Percentiles rank a stretch among this genome's conserved stretches.
These are phyloP conservation scores for Epithele typhae DNA, from an alignment of 768 basidiomycete species.

Conservation along the genomic window DNA sequence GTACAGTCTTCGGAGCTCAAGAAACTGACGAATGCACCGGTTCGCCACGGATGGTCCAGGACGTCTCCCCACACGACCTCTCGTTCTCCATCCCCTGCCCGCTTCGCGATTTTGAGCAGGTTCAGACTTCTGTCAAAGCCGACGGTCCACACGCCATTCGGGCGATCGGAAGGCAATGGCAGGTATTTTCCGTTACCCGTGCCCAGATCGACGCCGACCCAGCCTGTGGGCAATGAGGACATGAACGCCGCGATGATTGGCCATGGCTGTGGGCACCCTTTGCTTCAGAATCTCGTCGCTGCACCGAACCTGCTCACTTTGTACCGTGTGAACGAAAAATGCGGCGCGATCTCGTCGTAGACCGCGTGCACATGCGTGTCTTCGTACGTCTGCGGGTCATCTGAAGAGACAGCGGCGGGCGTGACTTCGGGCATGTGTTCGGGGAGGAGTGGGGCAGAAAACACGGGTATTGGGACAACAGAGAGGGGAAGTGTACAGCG, in stretches of 20 bases:
- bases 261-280: slow-evolving; percentile 63
- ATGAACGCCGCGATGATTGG: slow-evolving; percentile 81
- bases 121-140: slow-evolving; percentile 83
- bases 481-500: slow-evolving; percentile 4
- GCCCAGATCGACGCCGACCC: slow-evolving; percentile 90
- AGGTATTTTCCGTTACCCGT: slow-evolving; percentile 99
- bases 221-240: slow-evolving; percentile 63
- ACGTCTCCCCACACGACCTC: slow-evolving; percentile 85
- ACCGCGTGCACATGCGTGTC: slow-evolving; percentile 72
- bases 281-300: too few relatives aligned
- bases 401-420: slow-evolving; percentile 26
- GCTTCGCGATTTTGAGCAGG: slow-evolving; percentile 69
- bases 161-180: slow-evolving; percentile 61
- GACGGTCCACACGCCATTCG: slow-evolving; percentile 62
- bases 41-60: slow-evolving; percentile 67
- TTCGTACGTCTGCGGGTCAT: slow-evolving; percentile 60
- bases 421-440: slow-evolving; percentile 15
- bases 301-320: slow-evolving; percentile 46
- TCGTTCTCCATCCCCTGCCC: slow-evolving; percentile 50
- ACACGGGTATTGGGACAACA: not conserved
- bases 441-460: not conserved
- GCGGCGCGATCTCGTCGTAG: slow-evolving; percentile 80
- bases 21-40: slow-evolving; percentile 71
- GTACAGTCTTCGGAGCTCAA: too few relatives aligned
- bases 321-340: slow-evolving; percentile 88